Evolutionary conservation across 2,329 filamentous ascomycete genomes (phyloP).

Genomic region (Trichoderma sp.): DNA sequence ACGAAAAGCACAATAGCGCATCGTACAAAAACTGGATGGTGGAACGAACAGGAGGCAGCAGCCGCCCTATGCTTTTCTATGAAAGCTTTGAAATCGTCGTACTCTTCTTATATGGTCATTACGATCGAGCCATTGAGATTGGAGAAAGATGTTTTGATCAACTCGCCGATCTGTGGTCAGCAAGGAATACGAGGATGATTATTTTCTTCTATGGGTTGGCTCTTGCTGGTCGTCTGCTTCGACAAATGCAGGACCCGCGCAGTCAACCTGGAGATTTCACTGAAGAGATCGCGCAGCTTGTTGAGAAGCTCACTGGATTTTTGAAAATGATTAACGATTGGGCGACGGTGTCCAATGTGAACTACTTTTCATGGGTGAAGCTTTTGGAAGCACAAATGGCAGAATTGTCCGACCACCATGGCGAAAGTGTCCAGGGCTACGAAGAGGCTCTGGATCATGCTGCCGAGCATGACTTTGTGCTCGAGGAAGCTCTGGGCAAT

Average conservation of each 20-base stretch:
- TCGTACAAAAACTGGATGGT: conserved; percentile 60
- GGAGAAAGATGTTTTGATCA: conserved; percentile 50
- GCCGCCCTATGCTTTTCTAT: conserved; percentile 66
- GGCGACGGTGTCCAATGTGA: conserved; percentile 63
- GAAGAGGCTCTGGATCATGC: conserved; percentile 72
- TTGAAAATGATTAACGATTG: conserved; percentile 63
- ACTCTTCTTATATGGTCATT: conserved; percentile 62
- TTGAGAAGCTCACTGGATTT: conserved; percentile 54
- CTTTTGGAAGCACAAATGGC: conserved; percentile 67
- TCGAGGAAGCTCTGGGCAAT: conserved; percentile 72
- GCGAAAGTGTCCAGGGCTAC: conserved; percentile 60
- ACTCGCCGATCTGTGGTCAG: conserved; percentile 55
- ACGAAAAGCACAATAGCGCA: conserved; percentile 61
- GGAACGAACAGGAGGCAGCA: conserved; percentile 55
- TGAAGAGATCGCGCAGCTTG: conserved; percentile 45
- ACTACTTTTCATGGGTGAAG: conserved; percentile 68
- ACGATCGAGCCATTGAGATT: conserved; percentile 56
- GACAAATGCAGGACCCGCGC: conserved; percentile 48
- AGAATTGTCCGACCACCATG: conserved; percentile 59
- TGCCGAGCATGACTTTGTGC: conserved; percentile 61
- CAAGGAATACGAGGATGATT: conserved; percentile 55
- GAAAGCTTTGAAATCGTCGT: conserved; percentile 64
- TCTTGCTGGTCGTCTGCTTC: conserved; percentile 51
- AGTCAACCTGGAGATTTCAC: conserved; percentile 43
- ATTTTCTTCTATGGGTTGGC: conserved; percentile 61